These are phyloP conservation scores for Phaeotremella fagi DNA, from an alignment of 768 basidiomycete species.

Conservation along the genomic window DNA sequence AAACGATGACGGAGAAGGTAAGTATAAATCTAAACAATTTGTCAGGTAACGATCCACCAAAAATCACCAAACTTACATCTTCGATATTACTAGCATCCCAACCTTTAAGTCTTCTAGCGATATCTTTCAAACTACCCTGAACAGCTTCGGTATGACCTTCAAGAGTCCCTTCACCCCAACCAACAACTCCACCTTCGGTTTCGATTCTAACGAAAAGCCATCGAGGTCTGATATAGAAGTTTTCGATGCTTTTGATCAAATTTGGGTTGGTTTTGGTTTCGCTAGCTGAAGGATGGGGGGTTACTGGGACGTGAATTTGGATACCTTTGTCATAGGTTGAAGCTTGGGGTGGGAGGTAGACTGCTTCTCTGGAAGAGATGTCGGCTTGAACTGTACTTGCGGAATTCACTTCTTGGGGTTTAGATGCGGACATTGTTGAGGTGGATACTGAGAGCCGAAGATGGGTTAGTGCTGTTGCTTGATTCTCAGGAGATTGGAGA, in stretches of 20 bases:
- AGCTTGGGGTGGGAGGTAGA: slow-evolving; percentile 35
- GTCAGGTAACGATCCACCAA: background rate
- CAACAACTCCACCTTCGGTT: slow-evolving; percentile 60
- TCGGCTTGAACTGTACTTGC: slow-evolving; percentile 26
- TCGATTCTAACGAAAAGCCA: slow-evolving; percentile 72
- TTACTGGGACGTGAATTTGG: slow-evolving; percentile 18
- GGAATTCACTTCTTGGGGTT: background rate
- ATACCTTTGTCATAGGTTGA: slow-evolving; percentile 36
- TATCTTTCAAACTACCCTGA: slow-evolving; percentile 61
- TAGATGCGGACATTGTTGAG: background rate
- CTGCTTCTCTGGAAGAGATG: slow-evolving; percentile 25
- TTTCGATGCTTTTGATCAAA: slow-evolving; percentile 44
- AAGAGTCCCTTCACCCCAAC: slow-evolving; percentile 71
- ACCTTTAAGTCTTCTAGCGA: slow-evolving; percentile 60
- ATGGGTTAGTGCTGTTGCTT: too few relatives aligned
- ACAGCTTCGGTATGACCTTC: slow-evolving; percentile 70
- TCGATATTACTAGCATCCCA: slow-evolving; percentile 62
- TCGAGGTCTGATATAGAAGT: slow-evolving; percentile 64
- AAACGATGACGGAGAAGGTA: slow-evolving; percentile 64
- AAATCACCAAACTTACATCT: slow-evolving; percentile 54
- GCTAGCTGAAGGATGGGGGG: slow-evolving; percentile 13
- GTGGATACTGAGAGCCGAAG: too few relatives aligned
- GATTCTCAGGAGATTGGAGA: too few relatives aligned
- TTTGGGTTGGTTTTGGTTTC: slow-evolving; percentile 12
- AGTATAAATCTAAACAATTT: slow-evolving; percentile 49